These are phyloP conservation scores for Fagus crenata DNA, from an alignment of 306 rosid species.

Conservation along the genomic window DNA sequence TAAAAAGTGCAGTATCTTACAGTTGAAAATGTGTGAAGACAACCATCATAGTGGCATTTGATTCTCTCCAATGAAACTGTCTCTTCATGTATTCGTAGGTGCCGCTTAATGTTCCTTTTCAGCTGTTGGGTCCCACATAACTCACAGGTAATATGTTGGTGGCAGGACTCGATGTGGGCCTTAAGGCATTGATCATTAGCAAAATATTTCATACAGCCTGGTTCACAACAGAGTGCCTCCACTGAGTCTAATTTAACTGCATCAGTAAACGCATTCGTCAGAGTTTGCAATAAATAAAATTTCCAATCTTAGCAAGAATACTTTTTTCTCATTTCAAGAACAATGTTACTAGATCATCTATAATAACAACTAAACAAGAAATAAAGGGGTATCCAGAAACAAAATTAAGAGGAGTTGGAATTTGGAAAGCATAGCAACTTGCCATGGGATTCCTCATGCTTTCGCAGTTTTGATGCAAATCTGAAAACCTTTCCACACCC, in stretches of 20 bases:
- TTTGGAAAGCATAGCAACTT: slow-evolving; percentile 12
- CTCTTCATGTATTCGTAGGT: slow-evolving; percentile 55
- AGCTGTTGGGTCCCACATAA: slow-evolving; percentile 62
- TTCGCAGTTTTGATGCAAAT: slow-evolving; percentile 53
- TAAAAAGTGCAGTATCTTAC: slow-evolving; percentile 40
- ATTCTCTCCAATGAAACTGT: slow-evolving; percentile 28
- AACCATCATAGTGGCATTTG: slow-evolving; percentile 55
- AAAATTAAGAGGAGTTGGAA: background rate
- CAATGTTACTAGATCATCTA: background rate
- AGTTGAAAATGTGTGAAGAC: slow-evolving; percentile 54
- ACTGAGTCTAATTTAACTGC: slow-evolving; percentile 71
- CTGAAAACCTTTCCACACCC: slow-evolving; percentile 77
- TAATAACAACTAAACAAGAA: background rate
- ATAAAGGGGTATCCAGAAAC: background rate
- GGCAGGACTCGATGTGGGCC: slow-evolving; percentile 67
- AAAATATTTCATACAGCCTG: slow-evolving; percentile 68
- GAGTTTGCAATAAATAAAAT: background rate
- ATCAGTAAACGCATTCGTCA: slow-evolving; percentile 17
- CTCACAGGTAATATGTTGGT: slow-evolving; percentile 60
- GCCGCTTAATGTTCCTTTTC: slow-evolving; percentile 76
- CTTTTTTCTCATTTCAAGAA: background rate
- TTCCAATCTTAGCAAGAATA: background rate
- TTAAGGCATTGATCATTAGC: slow-evolving; percentile 60
- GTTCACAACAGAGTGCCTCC: slow-evolving; percentile 65
- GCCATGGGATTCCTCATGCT: slow-evolving; percentile 82